These are phyloP conservation scores for Microbotryomycetes sp. DNA, from an alignment of 1,284 basidiomycete genomes.

Conservation along the genomic window DNA sequence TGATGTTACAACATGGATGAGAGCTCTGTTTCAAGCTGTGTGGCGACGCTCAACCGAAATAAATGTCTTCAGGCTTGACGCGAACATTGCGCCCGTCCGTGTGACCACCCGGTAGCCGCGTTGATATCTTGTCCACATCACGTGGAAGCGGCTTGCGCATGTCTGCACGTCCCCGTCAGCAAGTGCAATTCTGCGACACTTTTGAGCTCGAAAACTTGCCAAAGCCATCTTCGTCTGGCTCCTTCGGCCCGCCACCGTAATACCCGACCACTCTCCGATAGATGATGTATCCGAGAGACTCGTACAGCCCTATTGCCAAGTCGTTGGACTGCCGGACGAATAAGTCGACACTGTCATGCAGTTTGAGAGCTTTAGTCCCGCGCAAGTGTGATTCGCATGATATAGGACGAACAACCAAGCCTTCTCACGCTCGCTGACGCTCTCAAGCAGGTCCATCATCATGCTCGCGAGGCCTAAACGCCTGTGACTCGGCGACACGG, in stretches of 20 bases:
- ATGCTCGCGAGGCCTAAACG: constrained; percentile 70
- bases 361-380: not conserved
- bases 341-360: constrained; percentile 70
- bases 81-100: constrained; percentile 60
- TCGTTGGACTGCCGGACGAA: constrained; percentile 77
- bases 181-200: not conserved
- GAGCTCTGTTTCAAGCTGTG: not conserved
- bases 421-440: constrained; percentile 58
- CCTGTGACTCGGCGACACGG: constrained; percentile 84
- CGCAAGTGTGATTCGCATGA: constrained; percentile 42
- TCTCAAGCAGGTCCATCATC: constrained; percentile 74
- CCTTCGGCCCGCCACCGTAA: constrained; percentile 65
- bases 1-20: not conserved
- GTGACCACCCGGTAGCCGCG: constrained; percentile 57
- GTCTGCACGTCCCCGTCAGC: constrained; percentile 49
- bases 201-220: constrained; percentile 51
- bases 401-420: constrained; percentile 24
- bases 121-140: constrained; percentile 46
- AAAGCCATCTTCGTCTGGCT: constrained; percentile 82
- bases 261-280: constrained; percentile 77
- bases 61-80: constrained; percentile 59
- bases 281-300: constrained; percentile 76
- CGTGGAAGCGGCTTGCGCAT: constrained; percentile 75
- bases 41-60: constrained; percentile 1
- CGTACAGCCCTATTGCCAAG: constrained; percentile 74